These are phyloP conservation scores for Eudorina sp. DNA, from an alignment of 139 green algal species.

Conservation along the genomic window DNA sequence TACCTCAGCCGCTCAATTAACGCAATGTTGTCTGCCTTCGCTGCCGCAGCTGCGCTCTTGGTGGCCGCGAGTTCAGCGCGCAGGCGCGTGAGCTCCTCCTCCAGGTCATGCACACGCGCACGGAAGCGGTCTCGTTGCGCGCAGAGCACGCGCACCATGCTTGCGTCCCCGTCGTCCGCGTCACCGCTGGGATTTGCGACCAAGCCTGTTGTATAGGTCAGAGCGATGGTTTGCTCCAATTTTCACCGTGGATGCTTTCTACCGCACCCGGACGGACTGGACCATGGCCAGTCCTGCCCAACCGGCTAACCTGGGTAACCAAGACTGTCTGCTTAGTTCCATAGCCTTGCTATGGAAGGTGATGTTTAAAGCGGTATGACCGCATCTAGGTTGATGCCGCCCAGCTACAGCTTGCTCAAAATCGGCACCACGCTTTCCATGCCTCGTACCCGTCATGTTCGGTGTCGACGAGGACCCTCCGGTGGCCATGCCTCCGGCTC, in stretches of 20 bases:
- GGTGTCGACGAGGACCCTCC: neutral
- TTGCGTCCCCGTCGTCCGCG: constrained; percentile 52
- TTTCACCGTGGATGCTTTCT: too few species aligned
- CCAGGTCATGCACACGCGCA: constrained; percentile 77
- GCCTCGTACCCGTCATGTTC: constrained; percentile 30
- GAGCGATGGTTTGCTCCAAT: too few species aligned
- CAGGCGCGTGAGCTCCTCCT: constrained; percentile 69
- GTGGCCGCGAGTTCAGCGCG: constrained; percentile 53
- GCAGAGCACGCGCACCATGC: constrained; percentile 87
- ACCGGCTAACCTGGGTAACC: too few species aligned
- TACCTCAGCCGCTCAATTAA: constrained; percentile 91
- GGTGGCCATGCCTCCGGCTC: neutral
- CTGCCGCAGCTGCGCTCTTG: constrained; percentile 62
- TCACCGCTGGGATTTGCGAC: neutral
- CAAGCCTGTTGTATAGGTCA: neutral
- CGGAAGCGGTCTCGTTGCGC: constrained; percentile 88
- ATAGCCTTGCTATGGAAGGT: too few species aligned
- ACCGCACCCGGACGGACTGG: too few species aligned
- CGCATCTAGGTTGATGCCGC: neutral
- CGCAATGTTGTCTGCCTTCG: constrained; percentile 90
- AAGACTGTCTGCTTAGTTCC: too few species aligned
- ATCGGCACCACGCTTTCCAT: neutral
- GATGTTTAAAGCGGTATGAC: neutral
- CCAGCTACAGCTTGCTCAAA: neutral
- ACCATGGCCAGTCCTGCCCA: too few species aligned